phyloP scores from a whole-genome alignment of 805 yeast species.

The Metschnikowia rubicola region DNA sequence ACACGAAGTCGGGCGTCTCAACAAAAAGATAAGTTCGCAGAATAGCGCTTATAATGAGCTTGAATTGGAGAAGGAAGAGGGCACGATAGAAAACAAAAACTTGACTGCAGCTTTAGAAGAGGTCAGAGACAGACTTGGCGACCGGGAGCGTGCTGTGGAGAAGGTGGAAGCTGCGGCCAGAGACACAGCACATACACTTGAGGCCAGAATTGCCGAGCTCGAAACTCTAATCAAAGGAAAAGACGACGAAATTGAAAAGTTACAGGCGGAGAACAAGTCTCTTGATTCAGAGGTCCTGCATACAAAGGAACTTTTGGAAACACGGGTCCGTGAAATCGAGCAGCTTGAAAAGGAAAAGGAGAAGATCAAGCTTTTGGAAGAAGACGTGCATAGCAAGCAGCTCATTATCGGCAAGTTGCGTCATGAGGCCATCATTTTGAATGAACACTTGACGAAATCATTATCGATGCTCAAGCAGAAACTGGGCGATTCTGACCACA shows the following conservation, averaged over 20 bases:
- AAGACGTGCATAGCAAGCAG: constrained; percentile 59
- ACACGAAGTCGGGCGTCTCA: constrained; percentile 35
- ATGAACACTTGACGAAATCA: constrained; percentile 95
- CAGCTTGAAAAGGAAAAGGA: constrained; percentile 18
- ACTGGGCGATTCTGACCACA: constrained; percentile 54
- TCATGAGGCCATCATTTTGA: constrained; percentile 89
- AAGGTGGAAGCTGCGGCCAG: constrained; percentile 8
- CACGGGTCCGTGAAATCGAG: constrained; percentile 5
- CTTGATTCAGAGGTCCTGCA: constrained; percentile 8
- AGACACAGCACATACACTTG: constrained; percentile 6
- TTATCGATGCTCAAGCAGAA: constrained; percentile 77
- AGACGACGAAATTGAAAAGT: constrained; percentile 1
- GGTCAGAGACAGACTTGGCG: constrained; percentile 38
- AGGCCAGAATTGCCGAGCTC: constrained; percentile 3
- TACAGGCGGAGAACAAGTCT: neutral
- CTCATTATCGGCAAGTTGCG: constrained; percentile 83
- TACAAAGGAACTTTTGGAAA: constrained; percentile 4
- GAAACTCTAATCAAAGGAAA: constrained; percentile 5
- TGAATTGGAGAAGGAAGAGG: constrained; percentile 36
- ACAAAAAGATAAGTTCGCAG: constrained; percentile 39
- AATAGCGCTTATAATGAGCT: constrained; percentile 41
- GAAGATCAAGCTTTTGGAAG: constrained; percentile 47
- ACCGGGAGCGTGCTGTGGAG: constrained; percentile 24
- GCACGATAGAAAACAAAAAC: constrained; percentile 40
- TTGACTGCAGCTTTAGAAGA: constrained; percentile 41